Base-by-base conservation (phyloP, 2,329 filamentous ascomycete species). In the Leptographium flavum region DNA sequence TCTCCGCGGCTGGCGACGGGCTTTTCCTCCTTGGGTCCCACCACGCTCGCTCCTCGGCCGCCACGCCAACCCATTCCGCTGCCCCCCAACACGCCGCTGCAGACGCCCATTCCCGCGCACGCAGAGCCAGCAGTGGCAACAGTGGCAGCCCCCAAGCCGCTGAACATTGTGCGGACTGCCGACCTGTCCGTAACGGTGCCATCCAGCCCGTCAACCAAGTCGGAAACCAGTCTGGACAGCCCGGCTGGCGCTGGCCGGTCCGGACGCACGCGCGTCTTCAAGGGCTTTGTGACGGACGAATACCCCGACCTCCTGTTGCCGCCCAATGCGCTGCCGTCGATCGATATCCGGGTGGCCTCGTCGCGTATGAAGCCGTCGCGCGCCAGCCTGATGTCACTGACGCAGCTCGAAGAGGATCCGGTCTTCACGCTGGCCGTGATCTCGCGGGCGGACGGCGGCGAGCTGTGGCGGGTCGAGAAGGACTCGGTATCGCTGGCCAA, bases 401-500 rank as follows among this genome's bases (percentile, higher is more conserved):
- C 79, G 42, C 81, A 85, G 49, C 69, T 83, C 19, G 88, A 95
- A 47, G 90, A 94, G 57, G 88, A 95, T 54, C 87, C 88, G 0
- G 90, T 96, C 1, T 95, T 96, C 56, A 94, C 87, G 0, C 68
- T 98, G 44, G 88, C 87, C 17, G 68, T 98, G 31, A 82, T 87
- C 55, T 83, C 83, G 10, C 79, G 88, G 45, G 81, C 79, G 0
- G 79, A 87, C 50, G 68, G 75, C 3, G 75, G 73, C 45, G 90
- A 96, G 59, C 69, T 98, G 11, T 96, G 92, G 90, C 79, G 90
- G 27, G 78, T 94, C 7, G 92, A 98, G 63, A 98, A 98, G 62
- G 87, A 94, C 49, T 83, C 85, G 4, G 67, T 75, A 14, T 87
- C 90, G 25, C 68, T 98, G 25, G 74, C 78, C n/a, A 79, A 81